Evolutionary conservation across 768 basidiomycete genomes (phyloP).

Genomic region (Hygrophoropsis aurantiaca): DNA sequence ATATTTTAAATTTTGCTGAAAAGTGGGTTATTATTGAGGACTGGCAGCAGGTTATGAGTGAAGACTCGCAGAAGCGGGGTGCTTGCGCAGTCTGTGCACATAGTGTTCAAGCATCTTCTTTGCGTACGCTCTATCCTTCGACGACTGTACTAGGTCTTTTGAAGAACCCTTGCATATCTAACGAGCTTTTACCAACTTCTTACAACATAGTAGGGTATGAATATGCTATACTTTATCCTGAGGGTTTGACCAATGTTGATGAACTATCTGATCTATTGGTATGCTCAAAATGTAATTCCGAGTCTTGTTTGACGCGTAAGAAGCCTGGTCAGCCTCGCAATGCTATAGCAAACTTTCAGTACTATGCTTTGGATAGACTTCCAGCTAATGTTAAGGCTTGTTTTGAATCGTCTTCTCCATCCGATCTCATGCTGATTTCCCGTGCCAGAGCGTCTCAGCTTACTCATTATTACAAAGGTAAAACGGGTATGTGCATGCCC

Average conservation of each 20-base stretch:
- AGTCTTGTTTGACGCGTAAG: background rate
- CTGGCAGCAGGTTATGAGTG: too few species aligned
- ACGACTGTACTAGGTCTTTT: too few species aligned
- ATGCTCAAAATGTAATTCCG: background rate
- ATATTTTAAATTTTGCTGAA: too few species aligned
- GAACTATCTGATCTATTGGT: background rate
- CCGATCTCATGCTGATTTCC: background rate
- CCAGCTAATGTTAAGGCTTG: background rate
- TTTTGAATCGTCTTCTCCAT: background rate
- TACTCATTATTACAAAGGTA: background rate
- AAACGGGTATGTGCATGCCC: background rate
- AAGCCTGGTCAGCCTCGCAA: background rate
- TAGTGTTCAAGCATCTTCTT: background rate
- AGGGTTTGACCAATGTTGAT: background rate
- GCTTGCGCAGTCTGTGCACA: too few species aligned
- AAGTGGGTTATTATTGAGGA: too few species aligned
- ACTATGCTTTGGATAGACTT: background rate
- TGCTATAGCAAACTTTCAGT: background rate
- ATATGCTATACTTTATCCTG: background rate
- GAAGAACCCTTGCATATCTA: background rate
- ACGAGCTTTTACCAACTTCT: background rate
- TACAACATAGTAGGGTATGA: background rate
- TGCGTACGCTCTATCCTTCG: too few species aligned
- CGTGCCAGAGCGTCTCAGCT: background rate
- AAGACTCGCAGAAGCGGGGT: too few species aligned